Percentiles rank a stretch among this genome's conserved stretches.
phyloP scores from a whole-genome alignment of 139 green algal species.

The Pseudopediastrum boryanum region DNA sequence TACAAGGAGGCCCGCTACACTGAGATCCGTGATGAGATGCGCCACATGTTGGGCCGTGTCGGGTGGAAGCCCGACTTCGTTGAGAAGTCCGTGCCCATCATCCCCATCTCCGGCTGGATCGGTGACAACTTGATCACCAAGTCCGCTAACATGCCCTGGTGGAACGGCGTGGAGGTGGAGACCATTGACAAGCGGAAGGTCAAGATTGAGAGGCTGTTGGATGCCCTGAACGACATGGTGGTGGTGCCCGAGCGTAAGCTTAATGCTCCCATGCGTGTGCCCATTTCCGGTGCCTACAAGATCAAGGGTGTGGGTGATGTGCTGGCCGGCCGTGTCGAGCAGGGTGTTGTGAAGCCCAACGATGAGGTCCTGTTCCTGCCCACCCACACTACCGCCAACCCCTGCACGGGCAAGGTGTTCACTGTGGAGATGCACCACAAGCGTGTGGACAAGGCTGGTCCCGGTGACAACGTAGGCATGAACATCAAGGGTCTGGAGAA shows the following conservation, averaged over 20 bases:
- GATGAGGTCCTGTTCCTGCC: constrained; percentile 91
- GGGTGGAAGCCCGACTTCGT: constrained; percentile 89
- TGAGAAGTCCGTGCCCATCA: constrained; percentile 86
- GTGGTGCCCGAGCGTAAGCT: constrained; percentile 85
- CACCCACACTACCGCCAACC: constrained; percentile 88
- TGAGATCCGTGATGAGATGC: constrained; percentile 98
- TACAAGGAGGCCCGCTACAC: constrained; percentile 96
- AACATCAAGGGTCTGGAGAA: constrained; percentile 98
- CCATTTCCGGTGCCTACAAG: constrained; percentile 97
- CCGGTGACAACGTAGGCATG: constrained; percentile 99
- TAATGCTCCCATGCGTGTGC: constrained; percentile 87
- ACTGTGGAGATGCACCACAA: constrained; percentile 99
- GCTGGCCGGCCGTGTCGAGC: constrained; percentile 97
- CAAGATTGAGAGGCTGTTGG: constrained; percentile 79
- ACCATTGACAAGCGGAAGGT: constrained; percentile 51
- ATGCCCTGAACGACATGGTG: constrained; percentile 89
- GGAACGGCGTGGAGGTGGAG: constrained; percentile 83
- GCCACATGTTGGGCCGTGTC: constrained; percentile 83
- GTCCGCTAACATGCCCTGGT: constrained; percentile 96
- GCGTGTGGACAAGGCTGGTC: constrained; percentile 87
- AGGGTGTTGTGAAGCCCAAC: constrained; percentile 93
- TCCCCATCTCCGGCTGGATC: constrained; percentile 99
- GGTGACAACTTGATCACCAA: constrained; percentile 99
- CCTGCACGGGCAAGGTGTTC: constrained; percentile 95
- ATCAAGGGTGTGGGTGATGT: constrained; percentile 99